These are phyloP conservation scores for Rugosomyces carneus DNA, from an alignment of 1,284 basidiomycete genomes.

Conservation along the genomic window DNA sequence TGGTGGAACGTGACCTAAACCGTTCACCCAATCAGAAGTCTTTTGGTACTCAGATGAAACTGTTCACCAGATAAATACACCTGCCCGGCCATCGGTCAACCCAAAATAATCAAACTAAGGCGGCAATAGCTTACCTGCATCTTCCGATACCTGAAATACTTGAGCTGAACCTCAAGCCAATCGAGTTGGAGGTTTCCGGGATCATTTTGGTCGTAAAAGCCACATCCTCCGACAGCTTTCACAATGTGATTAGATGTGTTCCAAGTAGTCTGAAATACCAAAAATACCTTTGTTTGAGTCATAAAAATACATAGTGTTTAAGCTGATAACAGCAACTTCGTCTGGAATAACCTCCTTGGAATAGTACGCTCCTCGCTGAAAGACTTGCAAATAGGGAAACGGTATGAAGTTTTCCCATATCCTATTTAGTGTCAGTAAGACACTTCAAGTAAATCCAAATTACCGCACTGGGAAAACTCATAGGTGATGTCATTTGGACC, in stretches of 20 bases:
- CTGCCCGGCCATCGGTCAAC: constrained; percentile 23
- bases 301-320: constrained; percentile 94
- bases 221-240: constrained; percentile 65
- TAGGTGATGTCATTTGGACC: constrained; percentile 81
- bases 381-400: constrained; percentile 73
- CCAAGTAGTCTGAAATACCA: constrained; percentile 10
- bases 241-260: background rate
- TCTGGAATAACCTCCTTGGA: constrained; percentile 78
- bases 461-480: constrained; percentile 62
- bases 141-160: constrained; percentile 61
- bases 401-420: constrained; percentile 87
- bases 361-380: constrained; percentile 83
- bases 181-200: constrained; percentile 83
- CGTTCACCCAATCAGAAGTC: constrained; percentile 2
- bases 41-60: background rate
- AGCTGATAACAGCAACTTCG: constrained; percentile 72
- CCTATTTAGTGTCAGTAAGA: constrained; percentile 30
- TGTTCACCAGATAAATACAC: constrained; percentile 42
- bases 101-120: background rate
- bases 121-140: constrained; percentile 59
- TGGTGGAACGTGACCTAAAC: constrained; percentile 69
- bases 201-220: constrained; percentile 52
- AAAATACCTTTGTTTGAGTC: constrained; percentile 78
- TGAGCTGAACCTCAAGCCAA: constrained; percentile 87
- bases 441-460: constrained; percentile 10